Conservation (phyloP, 129 eudicot species). For the Helichrysum umbraculigerum region DNA sequence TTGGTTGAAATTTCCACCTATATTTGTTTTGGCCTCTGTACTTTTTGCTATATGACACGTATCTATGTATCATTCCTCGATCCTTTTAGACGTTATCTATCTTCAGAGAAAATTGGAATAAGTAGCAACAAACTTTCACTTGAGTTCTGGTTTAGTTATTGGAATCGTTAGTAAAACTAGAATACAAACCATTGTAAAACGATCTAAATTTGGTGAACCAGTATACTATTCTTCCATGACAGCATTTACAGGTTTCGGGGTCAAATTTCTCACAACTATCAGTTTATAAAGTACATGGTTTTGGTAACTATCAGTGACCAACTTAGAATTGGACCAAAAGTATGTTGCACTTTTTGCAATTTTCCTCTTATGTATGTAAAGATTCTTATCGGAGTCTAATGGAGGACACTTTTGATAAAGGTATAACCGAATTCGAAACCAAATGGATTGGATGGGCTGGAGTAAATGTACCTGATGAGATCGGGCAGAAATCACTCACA, state of each 20-base stretch:
- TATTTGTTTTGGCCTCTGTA: too few species aligned
- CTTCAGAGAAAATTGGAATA: background rate
- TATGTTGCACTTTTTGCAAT: background rate
- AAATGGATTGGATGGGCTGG: constrained; percentile 98
- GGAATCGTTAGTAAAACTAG: too few species aligned
- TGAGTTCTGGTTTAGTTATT: background rate
- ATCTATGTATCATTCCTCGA: background rate
- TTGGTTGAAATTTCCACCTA: background rate
- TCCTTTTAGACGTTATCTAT: background rate
- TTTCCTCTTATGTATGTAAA: background rate
- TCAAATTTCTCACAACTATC: too few species aligned
- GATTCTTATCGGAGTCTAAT: constrained; percentile 12
- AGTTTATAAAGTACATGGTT: too few species aligned
- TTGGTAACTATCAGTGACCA: too few species aligned
- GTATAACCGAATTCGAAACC: constrained; percentile 72
- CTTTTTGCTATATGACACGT: background rate
- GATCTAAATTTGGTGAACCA: too few species aligned
- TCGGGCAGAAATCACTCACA: constrained; percentile 64
- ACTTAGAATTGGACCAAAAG: background rate
- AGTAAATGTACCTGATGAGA: constrained; percentile 79
- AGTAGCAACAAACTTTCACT: background rate
- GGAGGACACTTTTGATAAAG: constrained; percentile 33
- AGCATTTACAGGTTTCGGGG: too few species aligned
- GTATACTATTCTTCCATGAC: too few species aligned
- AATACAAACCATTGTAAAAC: too few species aligned